Evolutionary conservation across 306 rosid species (phyloP).

Genomic region (Sindora glabra): DNA sequence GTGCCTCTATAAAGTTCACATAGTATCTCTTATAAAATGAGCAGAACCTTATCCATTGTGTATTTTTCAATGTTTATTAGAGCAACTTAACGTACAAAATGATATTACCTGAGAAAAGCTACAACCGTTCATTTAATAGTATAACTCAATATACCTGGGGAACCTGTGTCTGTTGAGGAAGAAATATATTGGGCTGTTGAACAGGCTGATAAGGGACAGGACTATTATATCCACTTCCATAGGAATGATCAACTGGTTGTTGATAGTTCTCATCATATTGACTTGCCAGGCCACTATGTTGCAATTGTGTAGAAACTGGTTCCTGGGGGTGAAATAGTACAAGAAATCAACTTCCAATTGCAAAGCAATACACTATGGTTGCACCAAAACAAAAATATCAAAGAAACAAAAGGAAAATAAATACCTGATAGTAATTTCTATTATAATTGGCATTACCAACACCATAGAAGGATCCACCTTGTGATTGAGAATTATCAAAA

Average conservation of each 20-base stretch:
- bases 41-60: too few relatives aligned
- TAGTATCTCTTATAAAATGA: too few relatives aligned
- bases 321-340: slow-evolving; percentile 33
- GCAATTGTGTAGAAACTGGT: slow-evolving; percentile 38
- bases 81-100: too few relatives aligned
- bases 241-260: slow-evolving; percentile 33
- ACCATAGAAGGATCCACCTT: slow-evolving; percentile 37
- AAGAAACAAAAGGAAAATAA: slow-evolving; percentile 5
- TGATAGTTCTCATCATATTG: slow-evolving; percentile 56
- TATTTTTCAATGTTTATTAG: too few relatives aligned
- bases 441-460: slow-evolving; percentile 39
- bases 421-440: slow-evolving; percentile 60
- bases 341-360: slow-evolving; percentile 10
- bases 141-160: slow-evolving; percentile 49
- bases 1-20: too few relatives aligned
- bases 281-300: slow-evolving; percentile 41
- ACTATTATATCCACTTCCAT: slow-evolving; percentile 47
- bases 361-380: not conserved
- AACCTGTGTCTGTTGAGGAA: slow-evolving; percentile 66
- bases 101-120: too few relatives aligned
- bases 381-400: too few relatives aligned
- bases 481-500: slow-evolving; percentile 45
- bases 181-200: slow-evolving; percentile 56
- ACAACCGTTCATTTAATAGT: not conserved
- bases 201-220: slow-evolving; percentile 44